Conservation (phyloP, 2,329 filamentous ascomycete genomes). For the Cryphonectria japonica region DNA sequence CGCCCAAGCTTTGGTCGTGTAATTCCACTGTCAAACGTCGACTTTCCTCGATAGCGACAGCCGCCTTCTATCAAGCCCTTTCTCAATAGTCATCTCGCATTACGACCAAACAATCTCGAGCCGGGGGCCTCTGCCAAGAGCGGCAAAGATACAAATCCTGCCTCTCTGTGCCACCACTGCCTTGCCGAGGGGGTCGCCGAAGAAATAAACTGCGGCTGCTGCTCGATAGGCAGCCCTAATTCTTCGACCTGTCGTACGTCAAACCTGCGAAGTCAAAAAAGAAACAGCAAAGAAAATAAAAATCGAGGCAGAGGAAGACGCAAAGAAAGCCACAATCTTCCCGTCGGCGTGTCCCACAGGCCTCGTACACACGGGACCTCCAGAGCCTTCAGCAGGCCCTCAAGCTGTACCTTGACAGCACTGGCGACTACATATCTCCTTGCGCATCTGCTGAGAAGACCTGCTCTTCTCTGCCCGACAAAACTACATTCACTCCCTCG, state of each 20-base stretch:
- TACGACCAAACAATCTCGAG: slow-evolving; percentile 15
- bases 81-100: slow-evolving; percentile 13
- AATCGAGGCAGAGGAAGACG: neutral
- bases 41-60: neutral
- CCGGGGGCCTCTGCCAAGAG: slow-evolving; percentile 11
- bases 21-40: slow-evolving; percentile 9
- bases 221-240: neutral
- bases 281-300: neutral
- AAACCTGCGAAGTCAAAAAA: neutral
- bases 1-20: slow-evolving; percentile 11
- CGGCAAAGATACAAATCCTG: neutral
- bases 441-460: slow-evolving; percentile 3
- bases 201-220: neutral
- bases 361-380: slow-evolving; percentile 1
- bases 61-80: neutral
- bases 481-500: neutral
- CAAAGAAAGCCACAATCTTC: neutral
- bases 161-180: slow-evolving; percentile 22
- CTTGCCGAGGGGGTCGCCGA: neutral
- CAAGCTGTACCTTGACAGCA: neutral
- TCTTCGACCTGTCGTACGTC: neutral
- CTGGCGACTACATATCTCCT: slow-evolving; percentile 1
- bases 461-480: slow-evolving; percentile 5
- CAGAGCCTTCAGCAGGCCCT: neutral
- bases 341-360: neutral